These are phyloP conservation scores for Rusavskia elegans DNA, from an alignment of 495 filamentous ascomycete species.

Conservation along the genomic window DNA sequence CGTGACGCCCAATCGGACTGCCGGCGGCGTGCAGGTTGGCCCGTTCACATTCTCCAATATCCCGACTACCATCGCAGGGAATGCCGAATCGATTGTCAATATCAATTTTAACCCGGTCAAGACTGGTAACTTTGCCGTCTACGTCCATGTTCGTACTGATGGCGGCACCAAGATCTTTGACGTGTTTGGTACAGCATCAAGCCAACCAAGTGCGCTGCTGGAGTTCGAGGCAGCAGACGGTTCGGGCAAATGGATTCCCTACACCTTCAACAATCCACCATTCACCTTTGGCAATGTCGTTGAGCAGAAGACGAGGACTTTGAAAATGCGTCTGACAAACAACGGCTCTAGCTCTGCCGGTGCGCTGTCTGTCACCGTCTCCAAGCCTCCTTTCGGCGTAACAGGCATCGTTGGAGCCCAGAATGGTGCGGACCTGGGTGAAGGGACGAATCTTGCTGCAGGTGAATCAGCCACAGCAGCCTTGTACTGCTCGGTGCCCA, in stretches of 20 bases:
- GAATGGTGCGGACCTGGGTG: slow-evolving; percentile 31
- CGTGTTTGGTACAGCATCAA: slow-evolving; percentile 16
- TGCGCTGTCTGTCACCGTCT: slow-evolving; percentile 28
- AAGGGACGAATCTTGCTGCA: slow-evolving; percentile 28
- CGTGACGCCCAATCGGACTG: slow-evolving; percentile 18
- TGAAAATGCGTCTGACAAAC: slow-evolving; percentile 29
- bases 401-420: slow-evolving; percentile 21
- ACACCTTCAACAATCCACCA: slow-evolving; percentile 14
- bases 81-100: slow-evolving; percentile 15
- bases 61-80: slow-evolving; percentile 21
- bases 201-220: slow-evolving; percentile 16
- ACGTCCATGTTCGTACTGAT: slow-evolving; percentile 16
- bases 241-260: slow-evolving; percentile 25
- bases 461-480: slow-evolving; percentile 23
- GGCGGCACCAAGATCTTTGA: slow-evolving; percentile 17
- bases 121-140: slow-evolving; percentile 14
- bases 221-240: slow-evolving; percentile 31
- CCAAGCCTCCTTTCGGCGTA: slow-evolving; percentile 29
- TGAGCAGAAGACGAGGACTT: slow-evolving; percentile 19
- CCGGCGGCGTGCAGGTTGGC: slow-evolving; percentile 17
- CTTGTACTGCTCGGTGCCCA: slow-evolving; percentile 25
- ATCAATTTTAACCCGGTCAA: slow-evolving; percentile 15
- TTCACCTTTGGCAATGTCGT: slow-evolving; percentile 32
- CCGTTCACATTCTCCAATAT: slow-evolving; percentile 23
- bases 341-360: slow-evolving; percentile 18